These are phyloP conservation scores for Osmozyma mogii DNA, from an alignment of 805 yeast species.

Conservation along the genomic window DNA sequence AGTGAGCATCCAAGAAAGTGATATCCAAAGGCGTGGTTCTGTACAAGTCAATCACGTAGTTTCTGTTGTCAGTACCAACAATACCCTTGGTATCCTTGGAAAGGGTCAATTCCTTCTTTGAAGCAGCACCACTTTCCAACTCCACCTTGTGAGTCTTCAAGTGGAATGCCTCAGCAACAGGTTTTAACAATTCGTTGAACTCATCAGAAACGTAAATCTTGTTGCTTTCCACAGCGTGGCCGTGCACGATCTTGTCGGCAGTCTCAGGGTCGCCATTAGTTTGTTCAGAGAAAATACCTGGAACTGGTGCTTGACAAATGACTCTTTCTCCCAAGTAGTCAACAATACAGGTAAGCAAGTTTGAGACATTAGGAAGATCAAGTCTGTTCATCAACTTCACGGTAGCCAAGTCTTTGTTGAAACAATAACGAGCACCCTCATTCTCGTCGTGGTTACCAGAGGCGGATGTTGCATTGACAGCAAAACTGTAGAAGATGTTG, in stretches of 20 bases:
- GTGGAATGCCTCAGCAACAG: constrained; percentile 69
- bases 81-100: constrained; percentile 82
- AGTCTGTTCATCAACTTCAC: constrained; percentile 60
- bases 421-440: constrained; percentile 77
- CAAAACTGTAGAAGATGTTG: constrained; percentile 81
- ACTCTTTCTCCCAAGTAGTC: constrained; percentile 87
- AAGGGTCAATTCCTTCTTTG: constrained; percentile 45
- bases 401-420: constrained; percentile 70
- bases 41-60: constrained; percentile 76
- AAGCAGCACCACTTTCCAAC: constrained; percentile 34
- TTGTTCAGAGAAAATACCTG: constrained; percentile 63
- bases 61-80: constrained; percentile 75
- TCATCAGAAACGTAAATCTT: constrained; percentile 41
- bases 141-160: constrained; percentile 60
- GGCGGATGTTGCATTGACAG: constrained; percentile 51
- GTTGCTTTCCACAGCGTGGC: constrained; percentile 56
- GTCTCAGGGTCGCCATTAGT: constrained; percentile 10
- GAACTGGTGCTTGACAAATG: constrained; percentile 91
- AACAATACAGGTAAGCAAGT: constrained; percentile 74
- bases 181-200: constrained; percentile 48
- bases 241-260: constrained; percentile 54
- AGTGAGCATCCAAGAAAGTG: constrained; percentile 57
- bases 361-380: constrained; percentile 55
- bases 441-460: constrained; percentile 57
- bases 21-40: constrained; percentile 82